Evolutionary conservation across 805 yeast genomes (phyloP), one percentile per base, ranked within the genome.

Genomic region (Ogataea pilisensis): DNA sequence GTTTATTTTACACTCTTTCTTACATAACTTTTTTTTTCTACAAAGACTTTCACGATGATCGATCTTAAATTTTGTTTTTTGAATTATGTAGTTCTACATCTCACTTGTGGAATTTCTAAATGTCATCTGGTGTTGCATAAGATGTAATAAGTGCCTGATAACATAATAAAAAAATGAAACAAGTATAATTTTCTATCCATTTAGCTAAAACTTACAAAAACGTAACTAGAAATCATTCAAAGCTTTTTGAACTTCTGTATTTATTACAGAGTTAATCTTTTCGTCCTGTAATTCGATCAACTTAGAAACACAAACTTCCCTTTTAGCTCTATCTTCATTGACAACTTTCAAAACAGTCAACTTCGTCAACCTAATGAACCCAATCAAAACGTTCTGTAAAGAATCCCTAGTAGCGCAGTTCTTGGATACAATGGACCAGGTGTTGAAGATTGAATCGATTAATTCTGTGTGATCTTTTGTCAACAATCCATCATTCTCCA

Each of bases 131-230:
- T n/a, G n/a, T n/a, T n/a, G n/a, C n/a, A n/a, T n/a, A n/a, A n/a
- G n/a, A 22, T 62, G 89, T 88, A 8, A 22, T 11, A 66, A 97
- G 98, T 69, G 87, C 98, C 81, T 91, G 97, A 57, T 79, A 91
- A 63, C 85, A 96, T 58, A 98, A 91, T 80, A 91, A 93, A 95
- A 91, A 91, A 88, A 91, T 91, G 77, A 97, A 91, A 78, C 91
- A 91, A 85, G 98, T 91, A 80, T 91, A 98, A 51, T 12, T 6
- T 11, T 14, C 17, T 14, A n/a, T 29, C 16, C 11, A 80, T 14
- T n/a, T n/a, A 8, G 19, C n/a, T 31, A 20, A 9, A 21, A 21
- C 14, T 21, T 16, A 5, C 18, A 22, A 9, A 1, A 17, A 24
- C 27, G 7, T 11, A 17, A 8, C 17, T 21, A 24, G 17, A 37